These are phyloP conservation scores for Rosa persica DNA, from an alignment of 306 rosid genomes.

Conservation along the genomic window DNA sequence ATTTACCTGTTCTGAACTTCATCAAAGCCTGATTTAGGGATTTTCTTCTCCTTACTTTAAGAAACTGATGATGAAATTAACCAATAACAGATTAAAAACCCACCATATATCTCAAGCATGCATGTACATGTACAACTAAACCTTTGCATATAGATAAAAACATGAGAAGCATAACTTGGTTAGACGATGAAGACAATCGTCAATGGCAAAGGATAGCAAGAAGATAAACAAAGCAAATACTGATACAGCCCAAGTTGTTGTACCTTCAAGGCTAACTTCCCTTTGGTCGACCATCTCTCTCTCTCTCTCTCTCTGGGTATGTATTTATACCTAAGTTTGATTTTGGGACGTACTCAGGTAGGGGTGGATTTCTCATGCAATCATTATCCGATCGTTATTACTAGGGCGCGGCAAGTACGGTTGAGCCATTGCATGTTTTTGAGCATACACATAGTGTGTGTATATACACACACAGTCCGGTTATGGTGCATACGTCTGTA, in stretches of 20 bases:
- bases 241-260: slow-evolving; percentile 69
- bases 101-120: neutral
- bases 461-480: no score
- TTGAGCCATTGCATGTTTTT: no score
- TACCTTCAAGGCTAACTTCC: slow-evolving; percentile 44
- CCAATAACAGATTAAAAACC: neutral
- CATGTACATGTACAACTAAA: no score
- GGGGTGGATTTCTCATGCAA: no score
- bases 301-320: no score
- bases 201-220: slow-evolving; percentile 45
- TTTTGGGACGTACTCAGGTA: no score
- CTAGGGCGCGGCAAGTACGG: no score
- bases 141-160: no score
- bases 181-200: slow-evolving; percentile 42
- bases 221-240: slow-evolving; percentile 40
- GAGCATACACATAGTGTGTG: neutral
- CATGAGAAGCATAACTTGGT: slow-evolving; percentile 25
- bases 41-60: slow-evolving; percentile 41
- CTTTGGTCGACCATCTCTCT: no score
- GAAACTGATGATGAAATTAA: slow-evolving; percentile 29
- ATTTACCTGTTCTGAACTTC: slow-evolving; percentile 53
- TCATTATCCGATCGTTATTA: no score
- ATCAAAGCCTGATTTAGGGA: slow-evolving; percentile 46
- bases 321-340: no score
- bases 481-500: no score